Conservation (phyloP, 2,329 filamentous ascomycete species). For the Sclerotinia sclerotiorum region DNA sequence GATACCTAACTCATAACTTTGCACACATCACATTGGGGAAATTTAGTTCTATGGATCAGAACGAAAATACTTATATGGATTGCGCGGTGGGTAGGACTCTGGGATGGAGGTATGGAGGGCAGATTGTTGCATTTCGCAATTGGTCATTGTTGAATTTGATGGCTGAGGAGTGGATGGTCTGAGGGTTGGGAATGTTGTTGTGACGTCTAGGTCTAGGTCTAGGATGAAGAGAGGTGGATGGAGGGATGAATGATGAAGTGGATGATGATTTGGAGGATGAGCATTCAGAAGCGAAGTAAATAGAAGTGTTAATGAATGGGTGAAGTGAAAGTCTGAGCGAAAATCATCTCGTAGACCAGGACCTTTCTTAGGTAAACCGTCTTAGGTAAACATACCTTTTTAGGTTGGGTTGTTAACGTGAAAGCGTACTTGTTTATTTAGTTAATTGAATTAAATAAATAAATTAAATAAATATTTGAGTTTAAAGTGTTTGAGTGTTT, state of each 20-base stretch:
- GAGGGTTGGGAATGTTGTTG: conserved; percentile 13
- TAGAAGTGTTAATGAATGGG: background rate
- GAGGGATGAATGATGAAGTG: background rate
- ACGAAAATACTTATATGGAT: background rate
- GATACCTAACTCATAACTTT: conserved; percentile 14
- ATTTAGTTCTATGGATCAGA: conserved; percentile 3
- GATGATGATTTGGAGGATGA: background rate
- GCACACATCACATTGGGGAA: background rate
- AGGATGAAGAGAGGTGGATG: background rate
- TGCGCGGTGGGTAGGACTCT: background rate
- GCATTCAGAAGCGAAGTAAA: background rate
- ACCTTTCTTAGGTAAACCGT: background rate
- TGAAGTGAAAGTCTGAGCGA: background rate
- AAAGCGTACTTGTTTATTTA: too few species aligned
- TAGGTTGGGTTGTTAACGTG: too few species aligned
- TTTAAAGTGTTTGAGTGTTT: too few species aligned
- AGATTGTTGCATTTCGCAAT: conserved; percentile 12
- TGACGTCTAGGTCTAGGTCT: too few species aligned
- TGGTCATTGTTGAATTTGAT: background rate
- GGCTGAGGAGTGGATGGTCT: background rate
- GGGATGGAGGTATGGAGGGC: background rate
- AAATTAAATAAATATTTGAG: too few species aligned
- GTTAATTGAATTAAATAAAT: too few species aligned
- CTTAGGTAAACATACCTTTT: too few species aligned
- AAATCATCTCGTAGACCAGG: background rate